Base-by-base conservation (phyloP, 169 alveolate species). In the Besnoitia besnoiti region DNA sequence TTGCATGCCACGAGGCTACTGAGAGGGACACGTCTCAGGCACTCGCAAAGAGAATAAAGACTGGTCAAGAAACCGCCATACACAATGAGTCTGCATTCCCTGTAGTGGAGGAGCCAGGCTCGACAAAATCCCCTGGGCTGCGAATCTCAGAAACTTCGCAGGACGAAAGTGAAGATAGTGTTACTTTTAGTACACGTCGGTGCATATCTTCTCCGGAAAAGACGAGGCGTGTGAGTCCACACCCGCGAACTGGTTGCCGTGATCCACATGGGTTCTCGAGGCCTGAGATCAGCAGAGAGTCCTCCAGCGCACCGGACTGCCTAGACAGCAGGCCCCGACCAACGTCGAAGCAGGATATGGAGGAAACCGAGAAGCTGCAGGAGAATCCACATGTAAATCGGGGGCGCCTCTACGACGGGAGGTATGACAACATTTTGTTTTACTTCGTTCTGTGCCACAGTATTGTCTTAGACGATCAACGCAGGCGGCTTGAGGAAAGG, bases 381-480 rank as follows among this genome's bases (percentile, higher is more conserved):
- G 12, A n/a, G 67, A 55, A 19, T 55, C 33, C 67, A 5, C 33
- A 16, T 14, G 55, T 14, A 55, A 5, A 55, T 0, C 12, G 67
- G 67, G 3, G 5, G n/a, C n/a, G 24, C 5, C 67, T n/a, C 67
- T 55, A 55, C 67, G 67, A 55, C 67, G 67, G 67, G 67, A 55
- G 67, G 24, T 55, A 55, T 16, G 67, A 55, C 67, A 55, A 55
- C 67, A 55, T 55, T 55, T n/a, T 55, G 30, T 55, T 55, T n/a
- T 55, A 55, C 67, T 55, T 55, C 24, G 67, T 55, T 55, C 67
- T 55, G 67, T 55, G 67, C 67, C 67, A 55, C 30, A n/a, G 67
- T 21, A 55, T 55, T 55, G 24, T 55, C 67, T 55, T 55, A n/a
- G 67, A 55, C 12, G 67, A 55, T n/a, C 67, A 55, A 55, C 12